Evolutionary conservation across 805 yeast species (phyloP).

Genomic region (Millerozyma miso): DNA sequence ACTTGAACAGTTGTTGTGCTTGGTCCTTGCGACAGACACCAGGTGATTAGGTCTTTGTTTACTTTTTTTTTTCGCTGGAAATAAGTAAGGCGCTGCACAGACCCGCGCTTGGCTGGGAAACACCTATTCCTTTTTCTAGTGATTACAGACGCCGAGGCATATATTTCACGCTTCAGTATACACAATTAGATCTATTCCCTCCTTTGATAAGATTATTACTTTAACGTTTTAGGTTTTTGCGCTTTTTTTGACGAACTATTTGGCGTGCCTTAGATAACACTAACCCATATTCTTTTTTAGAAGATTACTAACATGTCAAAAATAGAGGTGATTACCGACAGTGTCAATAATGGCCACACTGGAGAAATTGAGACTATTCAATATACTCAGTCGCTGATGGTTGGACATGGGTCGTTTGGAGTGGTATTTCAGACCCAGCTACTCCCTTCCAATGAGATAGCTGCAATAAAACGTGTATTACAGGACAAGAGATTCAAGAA

Average conservation of each 20-base stretch:
- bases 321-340: slow-evolving; percentile 52
- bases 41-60: too few relatives aligned
- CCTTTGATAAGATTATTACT: neutral
- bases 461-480: slow-evolving; percentile 93
- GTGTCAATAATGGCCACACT: slow-evolving; percentile 67
- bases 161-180: too few relatives aligned
- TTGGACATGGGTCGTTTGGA: slow-evolving; percentile 99
- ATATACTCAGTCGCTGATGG: slow-evolving; percentile 81
- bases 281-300: neutral
- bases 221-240: too few relatives aligned
- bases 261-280: too few relatives aligned
- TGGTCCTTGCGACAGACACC: too few relatives aligned
- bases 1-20: too few relatives aligned
- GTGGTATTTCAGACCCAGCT: slow-evolving; percentile 89
- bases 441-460: slow-evolving; percentile 67
- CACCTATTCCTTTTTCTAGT: too few relatives aligned
- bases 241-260: too few relatives aligned
- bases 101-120: too few relatives aligned
- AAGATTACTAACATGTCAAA: slow-evolving; percentile 38
- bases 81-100: too few relatives aligned
- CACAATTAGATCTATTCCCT: neutral
- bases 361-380: slow-evolving; percentile 60
- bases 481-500: slow-evolving; percentile 93
- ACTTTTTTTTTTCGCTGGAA: too few relatives aligned
- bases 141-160: too few relatives aligned